Evolutionary conservation across 2,329 filamentous ascomycete species (phyloP).

Genomic region (Samsoniella hepiali): DNA sequence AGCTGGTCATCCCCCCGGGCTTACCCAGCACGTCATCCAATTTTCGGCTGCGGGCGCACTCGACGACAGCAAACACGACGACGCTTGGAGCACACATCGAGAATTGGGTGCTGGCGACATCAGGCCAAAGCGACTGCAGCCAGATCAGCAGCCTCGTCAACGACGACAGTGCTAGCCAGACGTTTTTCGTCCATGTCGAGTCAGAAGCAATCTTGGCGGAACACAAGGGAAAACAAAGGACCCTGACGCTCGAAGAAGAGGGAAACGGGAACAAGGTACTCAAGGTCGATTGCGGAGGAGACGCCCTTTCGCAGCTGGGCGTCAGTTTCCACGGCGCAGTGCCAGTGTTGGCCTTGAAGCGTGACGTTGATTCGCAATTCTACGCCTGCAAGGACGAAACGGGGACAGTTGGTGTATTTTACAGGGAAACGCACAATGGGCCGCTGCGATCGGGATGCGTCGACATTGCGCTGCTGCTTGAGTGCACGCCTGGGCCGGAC

Average conservation of each 20-base stretch:
- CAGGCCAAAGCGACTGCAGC: neutral
- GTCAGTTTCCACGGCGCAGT: neutral
- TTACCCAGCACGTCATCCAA: conserved; percentile 5
- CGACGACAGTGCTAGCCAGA: neutral
- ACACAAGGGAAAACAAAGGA: neutral
- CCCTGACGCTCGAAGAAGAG: conserved; percentile 1
- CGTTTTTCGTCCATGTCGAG: conserved; percentile 7
- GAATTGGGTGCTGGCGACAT: neutral
- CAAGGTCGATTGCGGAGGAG: conserved; percentile 4
- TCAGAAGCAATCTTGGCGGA: neutral
- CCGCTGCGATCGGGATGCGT: neutral
- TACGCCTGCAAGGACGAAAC: conserved; percentile 8
- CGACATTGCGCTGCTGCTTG: conserved; percentile 3
- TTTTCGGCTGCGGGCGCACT: conserved; percentile 4
- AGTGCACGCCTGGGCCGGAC: neutral
- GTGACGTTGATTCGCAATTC: conserved; percentile 2
- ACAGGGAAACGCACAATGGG: neutral
- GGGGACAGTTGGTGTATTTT: neutral
- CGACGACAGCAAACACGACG: neutral
- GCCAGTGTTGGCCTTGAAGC: neutral
- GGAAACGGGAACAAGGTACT: neutral
- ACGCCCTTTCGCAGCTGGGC: conserved; percentile 1
- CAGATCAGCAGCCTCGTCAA: neutral
- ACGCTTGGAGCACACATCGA: neutral
- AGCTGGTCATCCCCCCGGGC: neutral